These are phyloP conservation scores for Boletellus ananiceps DNA, from an alignment of 768 basidiomycete genomes.

Conservation along the genomic window DNA sequence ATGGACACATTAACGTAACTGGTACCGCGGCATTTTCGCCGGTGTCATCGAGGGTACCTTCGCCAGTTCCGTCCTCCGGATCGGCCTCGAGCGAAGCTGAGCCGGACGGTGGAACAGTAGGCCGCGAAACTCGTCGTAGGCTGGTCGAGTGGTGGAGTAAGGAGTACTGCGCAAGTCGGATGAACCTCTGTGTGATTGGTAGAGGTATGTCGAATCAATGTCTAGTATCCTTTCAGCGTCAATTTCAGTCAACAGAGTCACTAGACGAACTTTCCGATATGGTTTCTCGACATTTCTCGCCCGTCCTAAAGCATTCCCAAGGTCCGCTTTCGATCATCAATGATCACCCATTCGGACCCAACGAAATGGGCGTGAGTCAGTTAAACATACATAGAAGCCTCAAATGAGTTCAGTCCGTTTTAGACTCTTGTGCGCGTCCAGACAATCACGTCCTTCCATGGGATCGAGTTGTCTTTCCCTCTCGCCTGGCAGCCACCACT, in stretches of 20 bases:
- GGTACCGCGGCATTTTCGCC: conserved; percentile 38
- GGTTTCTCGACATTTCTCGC: conserved; percentile 65
- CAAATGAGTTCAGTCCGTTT: conserved; percentile 16
- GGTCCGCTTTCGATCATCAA: conserved; percentile 57
- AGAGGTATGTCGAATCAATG: conserved; percentile 46
- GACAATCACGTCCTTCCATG: conserved; percentile 85
- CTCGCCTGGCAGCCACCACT: conserved; percentile 65
- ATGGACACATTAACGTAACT: conserved; percentile 16
- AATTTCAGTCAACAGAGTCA: conserved; percentile 47
- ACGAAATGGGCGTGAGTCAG: conserved; percentile 65
- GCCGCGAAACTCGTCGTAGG: conserved; percentile 73
- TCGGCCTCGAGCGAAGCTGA: conserved; percentile 57
- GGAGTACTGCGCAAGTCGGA: conserved; percentile 79
- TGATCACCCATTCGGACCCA: conserved; percentile 72
- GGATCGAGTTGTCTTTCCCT: conserved; percentile 77
- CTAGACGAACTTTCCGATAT: conserved; percentile 66
- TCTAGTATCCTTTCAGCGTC: neutral
- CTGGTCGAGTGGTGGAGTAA: conserved; percentile 81
- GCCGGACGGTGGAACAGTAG: conserved; percentile 71
- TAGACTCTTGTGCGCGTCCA: conserved; percentile 81
- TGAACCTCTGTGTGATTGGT: conserved; percentile 76
- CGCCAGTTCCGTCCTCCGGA: conserved; percentile 53
- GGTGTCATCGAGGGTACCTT: conserved; percentile 50
- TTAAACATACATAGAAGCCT: conserved; percentile 1
- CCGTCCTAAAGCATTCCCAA: conserved; percentile 58